Evolutionary conservation across 2,329 filamentous ascomycete genomes (phyloP).

Genomic region (Cladophialophora psammophila): DNA sequence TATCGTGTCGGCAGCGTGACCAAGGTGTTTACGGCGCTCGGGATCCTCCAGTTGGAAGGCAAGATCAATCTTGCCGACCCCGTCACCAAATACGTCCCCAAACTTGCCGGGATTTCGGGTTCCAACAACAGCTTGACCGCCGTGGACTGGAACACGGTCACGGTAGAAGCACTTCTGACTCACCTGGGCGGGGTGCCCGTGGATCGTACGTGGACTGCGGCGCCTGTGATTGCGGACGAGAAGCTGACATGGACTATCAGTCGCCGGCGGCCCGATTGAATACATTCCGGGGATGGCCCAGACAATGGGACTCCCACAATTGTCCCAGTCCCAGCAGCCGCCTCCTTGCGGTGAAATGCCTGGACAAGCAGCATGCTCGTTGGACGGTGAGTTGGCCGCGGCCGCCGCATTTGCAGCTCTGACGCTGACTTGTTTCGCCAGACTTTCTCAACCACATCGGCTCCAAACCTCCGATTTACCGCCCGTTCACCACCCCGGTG

Average conservation of each 20-base stretch:
- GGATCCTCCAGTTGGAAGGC: constrained; percentile 37
- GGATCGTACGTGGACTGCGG: constrained; percentile 2
- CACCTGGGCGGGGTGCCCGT: constrained; percentile 11
- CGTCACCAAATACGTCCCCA: constrained; percentile 17
- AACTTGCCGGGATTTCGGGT: not conserved
- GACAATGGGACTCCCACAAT: constrained; percentile 5
- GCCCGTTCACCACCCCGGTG: constrained; percentile 53
- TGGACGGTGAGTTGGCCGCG: no score
- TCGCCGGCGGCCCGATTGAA: not conserved
- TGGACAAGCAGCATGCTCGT: constrained; percentile 9
- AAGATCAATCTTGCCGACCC: constrained; percentile 16
- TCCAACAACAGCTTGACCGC: constrained; percentile 1
- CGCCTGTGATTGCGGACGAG: not conserved
- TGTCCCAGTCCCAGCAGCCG: constrained; percentile 7
- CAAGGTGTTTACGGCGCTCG: constrained; percentile 52
- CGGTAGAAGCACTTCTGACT: constrained; percentile 10
- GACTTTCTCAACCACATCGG: constrained; percentile 44
- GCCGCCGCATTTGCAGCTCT: no score
- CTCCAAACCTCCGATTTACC: constrained; percentile 49
- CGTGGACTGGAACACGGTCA: constrained; percentile 11
- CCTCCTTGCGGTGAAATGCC: constrained; percentile 5
- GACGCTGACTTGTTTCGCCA: not conserved
- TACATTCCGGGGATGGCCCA: constrained; percentile 1
- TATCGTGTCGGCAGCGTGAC: constrained; percentile 53
- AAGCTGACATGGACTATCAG: constrained; percentile 11